A percentile compares a stretch with the other conserved stretches of the same genome.
phyloP scores from a whole-genome alignment of 108 stramenopile species.

The Cyclotella kingstonii region DNA sequence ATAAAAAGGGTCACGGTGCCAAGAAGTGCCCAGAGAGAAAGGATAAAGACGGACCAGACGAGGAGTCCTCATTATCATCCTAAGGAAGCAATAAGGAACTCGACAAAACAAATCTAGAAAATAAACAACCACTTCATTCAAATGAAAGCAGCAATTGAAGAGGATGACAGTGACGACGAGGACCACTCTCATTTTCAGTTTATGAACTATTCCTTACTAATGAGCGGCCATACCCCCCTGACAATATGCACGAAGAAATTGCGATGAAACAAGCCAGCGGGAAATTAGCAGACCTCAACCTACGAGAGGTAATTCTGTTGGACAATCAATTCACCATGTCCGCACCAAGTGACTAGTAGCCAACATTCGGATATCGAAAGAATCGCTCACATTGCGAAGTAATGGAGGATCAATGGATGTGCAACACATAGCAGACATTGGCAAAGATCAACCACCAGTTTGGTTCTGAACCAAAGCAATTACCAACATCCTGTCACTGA shows the following conservation, averaged over 20 bases:
- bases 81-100: neutral
- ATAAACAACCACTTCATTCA: slow-evolving; percentile 5
- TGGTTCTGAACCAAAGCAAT: slow-evolving; percentile 13
- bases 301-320: neutral
- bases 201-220: too few relatives aligned
- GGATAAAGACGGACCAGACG: neutral
- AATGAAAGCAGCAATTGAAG: neutral
- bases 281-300: neutral
- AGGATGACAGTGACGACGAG: neutral
- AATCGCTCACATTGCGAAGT: neutral
- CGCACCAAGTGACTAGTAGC: slow-evolving; percentile 2
- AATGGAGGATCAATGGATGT: slow-evolving; percentile 5
- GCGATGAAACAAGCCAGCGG: neutral
- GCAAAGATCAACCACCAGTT: neutral
- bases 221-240: too few relatives aligned
- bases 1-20: slow-evolving; percentile 5
- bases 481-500: slow-evolving; percentile 11
- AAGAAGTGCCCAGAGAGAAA: neutral
- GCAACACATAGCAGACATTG: neutral
- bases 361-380: neutral
- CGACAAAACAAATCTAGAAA: slow-evolving; percentile 13
- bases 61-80: neutral
- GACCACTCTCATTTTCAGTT: slow-evolving; percentile 14
- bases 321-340: slow-evolving; percentile 15
- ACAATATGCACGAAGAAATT: neutral